A percentile compares a stretch with the other conserved stretches of the same genome.
Conservation (phyloP, 2,329 filamentous ascomycete species). For the Fusarium sp. region DNA sequence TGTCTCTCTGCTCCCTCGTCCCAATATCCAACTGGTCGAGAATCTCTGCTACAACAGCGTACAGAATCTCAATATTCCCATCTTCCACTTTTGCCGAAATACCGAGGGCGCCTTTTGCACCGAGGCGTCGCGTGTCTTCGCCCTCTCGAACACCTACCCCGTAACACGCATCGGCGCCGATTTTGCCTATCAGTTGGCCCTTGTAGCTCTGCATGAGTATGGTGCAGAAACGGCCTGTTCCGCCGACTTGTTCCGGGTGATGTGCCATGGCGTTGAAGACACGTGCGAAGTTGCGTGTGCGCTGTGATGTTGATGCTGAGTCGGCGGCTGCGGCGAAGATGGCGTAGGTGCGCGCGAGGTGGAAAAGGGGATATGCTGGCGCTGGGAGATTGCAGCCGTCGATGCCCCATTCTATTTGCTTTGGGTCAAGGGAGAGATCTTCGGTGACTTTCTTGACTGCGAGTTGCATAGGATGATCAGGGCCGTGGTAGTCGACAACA, state of each 20-base stretch:
- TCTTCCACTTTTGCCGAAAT: constrained; percentile 64
- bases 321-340: constrained; percentile 54
- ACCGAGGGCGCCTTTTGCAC: constrained; percentile 55
- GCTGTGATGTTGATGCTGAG: constrained; percentile 5
- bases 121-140: constrained; percentile 53
- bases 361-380: constrained; percentile 56
- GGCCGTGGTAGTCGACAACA: constrained; percentile 53
- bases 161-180: constrained; percentile 64
- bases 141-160: constrained; percentile 57
- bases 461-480: constrained; percentile 55
- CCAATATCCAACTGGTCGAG: constrained; percentile 59
- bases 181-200: constrained; percentile 58
- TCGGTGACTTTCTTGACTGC: constrained; percentile 54
- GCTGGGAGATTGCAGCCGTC: constrained; percentile 63
- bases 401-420: constrained; percentile 56
- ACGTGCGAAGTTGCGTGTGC: constrained; percentile 46
- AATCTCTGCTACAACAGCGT: constrained; percentile 59
- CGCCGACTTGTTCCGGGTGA: constrained; percentile 59
- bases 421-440: constrained; percentile 49
- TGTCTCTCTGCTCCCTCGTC: constrained; percentile 44
- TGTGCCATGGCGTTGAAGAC: constrained; percentile 59
- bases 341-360: constrained; percentile 54
- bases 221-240: constrained; percentile 62
- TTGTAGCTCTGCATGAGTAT: constrained; percentile 56
- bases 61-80: constrained; percentile 58